Percentiles rank a stretch among this genome's conserved stretches.
Evolutionary conservation across 768 basidiomycete genomes (phyloP).

Genomic region (Pleurotus tuoliensis): DNA sequence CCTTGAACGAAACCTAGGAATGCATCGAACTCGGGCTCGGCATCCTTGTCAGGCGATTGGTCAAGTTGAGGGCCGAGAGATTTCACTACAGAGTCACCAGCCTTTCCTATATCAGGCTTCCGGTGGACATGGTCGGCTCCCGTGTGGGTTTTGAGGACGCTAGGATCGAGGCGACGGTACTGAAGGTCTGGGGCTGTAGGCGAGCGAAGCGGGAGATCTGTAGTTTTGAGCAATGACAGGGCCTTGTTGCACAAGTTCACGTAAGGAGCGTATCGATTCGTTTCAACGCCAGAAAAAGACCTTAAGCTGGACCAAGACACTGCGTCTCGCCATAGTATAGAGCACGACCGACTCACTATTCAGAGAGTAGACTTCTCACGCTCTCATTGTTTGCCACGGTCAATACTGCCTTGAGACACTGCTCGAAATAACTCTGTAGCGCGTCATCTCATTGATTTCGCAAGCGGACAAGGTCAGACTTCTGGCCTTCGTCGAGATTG

Average conservation of each 20-base stretch:
- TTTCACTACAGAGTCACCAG: background rate
- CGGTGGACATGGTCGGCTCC: background rate
- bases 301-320: background rate
- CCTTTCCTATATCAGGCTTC: background rate
- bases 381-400: background rate
- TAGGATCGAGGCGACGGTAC: background rate
- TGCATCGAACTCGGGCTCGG: background rate
- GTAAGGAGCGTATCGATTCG: background rate
- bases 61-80: background rate
- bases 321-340: background rate
- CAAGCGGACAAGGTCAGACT: background rate
- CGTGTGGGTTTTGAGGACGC: background rate
- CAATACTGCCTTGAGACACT: background rate
- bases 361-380: background rate
- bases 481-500: background rate
- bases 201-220: background rate
- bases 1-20: slow-evolving; percentile 1
- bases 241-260: background rate
- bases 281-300: background rate
- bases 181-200: background rate
- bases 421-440: background rate
- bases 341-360: background rate
- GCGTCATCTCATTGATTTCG: background rate
- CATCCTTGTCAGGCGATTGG: background rate
- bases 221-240: background rate